phyloP scores from a whole-genome alignment of 352 stramenopile species.

The Pythium insidiosum region DNA sequence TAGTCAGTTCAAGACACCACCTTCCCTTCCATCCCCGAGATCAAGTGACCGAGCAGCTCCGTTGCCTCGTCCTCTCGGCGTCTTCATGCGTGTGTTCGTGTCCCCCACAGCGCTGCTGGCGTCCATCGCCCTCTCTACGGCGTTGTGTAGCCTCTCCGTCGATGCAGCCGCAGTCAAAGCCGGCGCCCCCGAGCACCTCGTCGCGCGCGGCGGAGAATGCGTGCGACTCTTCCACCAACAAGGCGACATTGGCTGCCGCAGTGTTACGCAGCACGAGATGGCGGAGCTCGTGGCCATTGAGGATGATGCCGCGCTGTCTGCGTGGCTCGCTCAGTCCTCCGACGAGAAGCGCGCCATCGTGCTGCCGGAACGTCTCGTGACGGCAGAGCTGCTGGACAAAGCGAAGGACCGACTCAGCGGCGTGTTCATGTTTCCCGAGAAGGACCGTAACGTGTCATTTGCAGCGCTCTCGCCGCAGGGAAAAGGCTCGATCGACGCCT shows the following conservation, averaged over 20 bases:
- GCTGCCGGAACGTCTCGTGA: slow-evolving; percentile 52
- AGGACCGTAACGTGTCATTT: slow-evolving; percentile 36
- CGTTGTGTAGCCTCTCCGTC: too few species aligned
- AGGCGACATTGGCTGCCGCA: slow-evolving; percentile 60
- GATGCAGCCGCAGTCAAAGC: slow-evolving; percentile 50
- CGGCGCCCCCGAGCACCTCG: slow-evolving; percentile 52
- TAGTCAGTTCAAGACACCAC: too few species aligned
- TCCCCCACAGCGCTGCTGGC: too few species aligned
- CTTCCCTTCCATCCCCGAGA: too few species aligned
- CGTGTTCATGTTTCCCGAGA: slow-evolving; percentile 47
- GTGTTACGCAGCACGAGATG: slow-evolving; percentile 40
- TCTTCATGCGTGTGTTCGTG: too few species aligned
- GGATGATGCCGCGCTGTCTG: slow-evolving; percentile 27
- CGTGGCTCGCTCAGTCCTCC: slow-evolving; percentile 25
- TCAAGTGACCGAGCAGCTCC: too few species aligned
- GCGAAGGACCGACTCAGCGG: slow-evolving; percentile 34
- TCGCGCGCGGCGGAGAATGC: slow-evolving; percentile 56
- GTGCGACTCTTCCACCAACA: slow-evolving; percentile 70
- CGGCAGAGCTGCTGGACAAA: slow-evolving; percentile 20
- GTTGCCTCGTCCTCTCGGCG: too few species aligned
- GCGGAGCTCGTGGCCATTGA: slow-evolving; percentile 40
- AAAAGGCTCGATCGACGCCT: slow-evolving; percentile 38
- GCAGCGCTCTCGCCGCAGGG: slow-evolving; percentile 51
- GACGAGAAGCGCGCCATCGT: slow-evolving; percentile 51
- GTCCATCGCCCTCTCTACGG: too few species aligned